Evolutionary conservation across 441 rosid genomes (phyloP).

Genomic region (Biscutella laevigata): DNA sequence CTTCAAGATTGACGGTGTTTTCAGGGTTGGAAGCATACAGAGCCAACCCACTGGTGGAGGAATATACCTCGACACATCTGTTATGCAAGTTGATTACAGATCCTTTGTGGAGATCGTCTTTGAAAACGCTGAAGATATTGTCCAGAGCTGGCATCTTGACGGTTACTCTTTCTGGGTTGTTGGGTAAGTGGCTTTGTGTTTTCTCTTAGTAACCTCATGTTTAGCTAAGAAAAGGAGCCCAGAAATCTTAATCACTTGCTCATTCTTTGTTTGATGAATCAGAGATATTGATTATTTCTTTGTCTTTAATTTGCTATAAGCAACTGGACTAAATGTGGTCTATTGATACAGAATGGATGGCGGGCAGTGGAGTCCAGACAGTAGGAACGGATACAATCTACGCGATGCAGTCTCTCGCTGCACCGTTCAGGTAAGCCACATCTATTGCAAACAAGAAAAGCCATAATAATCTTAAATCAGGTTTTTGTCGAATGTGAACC

Average conservation of each 20-base stretch:
- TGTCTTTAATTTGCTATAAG: neutral
- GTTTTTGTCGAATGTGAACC: neutral
- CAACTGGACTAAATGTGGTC: neutral
- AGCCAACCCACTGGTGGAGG: slow-evolving; percentile 66
- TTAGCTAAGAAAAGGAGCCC: too few relatives aligned
- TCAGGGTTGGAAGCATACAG: slow-evolving; percentile 51
- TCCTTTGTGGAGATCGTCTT: slow-evolving; percentile 69
- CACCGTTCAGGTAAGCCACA: slow-evolving; percentile 60
- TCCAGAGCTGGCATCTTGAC: slow-evolving; percentile 80
- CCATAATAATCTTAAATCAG: neutral
- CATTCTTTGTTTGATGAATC: neutral
- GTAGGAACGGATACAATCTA: slow-evolving; percentile 71
- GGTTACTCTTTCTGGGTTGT: slow-evolving; percentile 90
- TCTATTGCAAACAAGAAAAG: neutral
- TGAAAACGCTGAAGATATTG: slow-evolving; percentile 52
- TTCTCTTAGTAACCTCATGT: too few relatives aligned
- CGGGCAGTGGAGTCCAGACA: slow-evolving; percentile 68
- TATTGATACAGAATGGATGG: slow-evolving; percentile 73
- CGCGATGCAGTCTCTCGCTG: slow-evolving; percentile 67
- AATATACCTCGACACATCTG: slow-evolving; percentile 72
- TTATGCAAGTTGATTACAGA: slow-evolving; percentile 61
- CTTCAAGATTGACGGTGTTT: slow-evolving; percentile 75
- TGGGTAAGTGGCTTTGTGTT: slow-evolving; percentile 78
- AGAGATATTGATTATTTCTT: neutral
- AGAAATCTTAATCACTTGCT: too few relatives aligned